phyloP scores from a whole-genome alignment of 345 rosid species.

The Litchi chinensis region DNA sequence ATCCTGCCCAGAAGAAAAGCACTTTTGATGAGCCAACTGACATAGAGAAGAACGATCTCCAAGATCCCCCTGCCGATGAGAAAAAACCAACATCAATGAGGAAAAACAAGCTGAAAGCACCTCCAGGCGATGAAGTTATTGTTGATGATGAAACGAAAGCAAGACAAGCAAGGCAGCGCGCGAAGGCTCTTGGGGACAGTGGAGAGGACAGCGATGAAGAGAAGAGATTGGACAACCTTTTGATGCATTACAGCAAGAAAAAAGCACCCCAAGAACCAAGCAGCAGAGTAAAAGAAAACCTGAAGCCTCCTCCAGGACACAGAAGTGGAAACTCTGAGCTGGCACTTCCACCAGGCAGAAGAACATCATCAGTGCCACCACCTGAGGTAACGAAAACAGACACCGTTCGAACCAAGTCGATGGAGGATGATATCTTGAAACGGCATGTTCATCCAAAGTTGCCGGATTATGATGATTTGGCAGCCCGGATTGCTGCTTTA shows the following conservation, averaged over 20 bases:
- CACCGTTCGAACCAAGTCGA: conserved; percentile 38
- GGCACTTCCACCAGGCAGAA: conserved; percentile 29
- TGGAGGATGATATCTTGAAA: conserved; percentile 28
- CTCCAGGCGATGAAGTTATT: conserved; percentile 25
- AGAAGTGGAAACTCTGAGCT: conserved; percentile 31
- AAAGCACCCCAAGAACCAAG: conserved; percentile 23
- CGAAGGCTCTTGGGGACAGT: conserved; percentile 6
- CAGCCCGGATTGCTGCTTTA: conserved; percentile 49
- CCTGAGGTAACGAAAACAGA: background rate
- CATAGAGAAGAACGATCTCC: conserved; percentile 19
- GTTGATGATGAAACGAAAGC: conserved; percentile 7
- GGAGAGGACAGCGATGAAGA: conserved; percentile 31
- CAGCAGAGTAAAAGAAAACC: conserved; percentile 18
- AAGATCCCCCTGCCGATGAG: conserved; percentile 32
- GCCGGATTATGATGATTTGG: conserved; percentile 60
- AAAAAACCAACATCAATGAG: conserved; percentile 74
- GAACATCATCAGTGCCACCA: conserved; percentile 16
- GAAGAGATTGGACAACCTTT: conserved; percentile 37
- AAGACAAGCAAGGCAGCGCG: conserved; percentile 6
- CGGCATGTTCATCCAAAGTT: conserved; percentile 57
- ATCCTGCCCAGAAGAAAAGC: conserved; percentile 33
- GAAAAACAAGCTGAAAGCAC: conserved; percentile 42
- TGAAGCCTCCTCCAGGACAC: conserved; percentile 3
- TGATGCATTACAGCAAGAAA: conserved; percentile 43
- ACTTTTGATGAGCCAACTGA: conserved; percentile 26